Percentiles rank a stretch among this genome's conserved stretches.
Evolutionary conservation across 108 stramenopile species (phyloP).

Genomic region (Pseudonitzschia multiseries): DNA sequence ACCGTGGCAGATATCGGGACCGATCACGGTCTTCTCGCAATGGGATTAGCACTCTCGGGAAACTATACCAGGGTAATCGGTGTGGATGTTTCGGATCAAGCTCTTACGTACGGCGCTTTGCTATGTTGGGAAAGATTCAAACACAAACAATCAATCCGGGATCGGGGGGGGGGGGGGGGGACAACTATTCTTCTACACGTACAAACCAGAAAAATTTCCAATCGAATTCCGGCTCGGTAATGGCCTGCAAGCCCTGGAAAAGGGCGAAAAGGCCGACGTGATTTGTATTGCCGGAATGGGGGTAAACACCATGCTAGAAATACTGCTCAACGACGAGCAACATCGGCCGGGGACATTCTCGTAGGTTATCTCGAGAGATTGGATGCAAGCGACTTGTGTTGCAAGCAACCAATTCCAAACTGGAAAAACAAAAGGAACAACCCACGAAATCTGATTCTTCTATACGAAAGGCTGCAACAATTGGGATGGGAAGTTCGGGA

Average conservation of each 20-base stretch:
- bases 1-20: constrained; percentile 76
- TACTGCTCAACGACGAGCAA: constrained; percentile 35
- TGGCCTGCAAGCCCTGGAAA: constrained; percentile 56
- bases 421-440: too few relatives aligned
- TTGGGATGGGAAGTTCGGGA: constrained; percentile 51
- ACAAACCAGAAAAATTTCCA: constrained; percentile 39
- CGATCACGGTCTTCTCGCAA: constrained; percentile 76
- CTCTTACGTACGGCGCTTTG: constrained; percentile 54
- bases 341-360: not conserved
- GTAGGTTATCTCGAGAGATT: constrained; percentile 38
- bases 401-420: constrained; percentile 75
- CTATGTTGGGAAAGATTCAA: constrained; percentile 20
- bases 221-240: constrained; percentile 68
- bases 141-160: not conserved
- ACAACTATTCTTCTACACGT: not conserved
- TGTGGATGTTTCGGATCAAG: constrained; percentile 63
- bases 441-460: constrained; percentile 55
- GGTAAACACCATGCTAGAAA: constrained; percentile 65
- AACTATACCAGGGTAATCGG: constrained; percentile 61
- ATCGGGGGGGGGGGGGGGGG: not conserved
- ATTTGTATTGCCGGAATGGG: constrained; percentile 87
- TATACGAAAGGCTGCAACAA: constrained; percentile 61
- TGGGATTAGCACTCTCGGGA: constrained; percentile 63
- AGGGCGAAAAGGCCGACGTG: constrained; percentile 69
- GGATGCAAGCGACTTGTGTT: constrained; percentile 49